Evolutionary conservation across 495 filamentous ascomycete genomes (phyloP), one percentile per base, ranked within the genome.

Genomic region (Neurospora africana): DNA sequence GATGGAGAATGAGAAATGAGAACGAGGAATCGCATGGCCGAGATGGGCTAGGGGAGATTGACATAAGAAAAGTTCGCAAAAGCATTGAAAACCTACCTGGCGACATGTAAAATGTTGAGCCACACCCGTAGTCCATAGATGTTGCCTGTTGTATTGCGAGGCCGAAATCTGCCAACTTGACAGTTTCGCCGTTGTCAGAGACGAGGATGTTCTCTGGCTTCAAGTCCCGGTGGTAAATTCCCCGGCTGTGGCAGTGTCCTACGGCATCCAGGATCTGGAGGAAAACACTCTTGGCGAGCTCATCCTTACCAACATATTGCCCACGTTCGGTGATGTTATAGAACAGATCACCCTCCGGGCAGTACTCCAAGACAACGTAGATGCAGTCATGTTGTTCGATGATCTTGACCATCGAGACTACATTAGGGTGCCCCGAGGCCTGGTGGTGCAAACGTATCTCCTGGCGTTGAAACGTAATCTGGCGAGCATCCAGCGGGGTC

Each of bases 151-250:
- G 88, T 88, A 30, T 98, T 58, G 95, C 95, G 44, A 98, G 87
- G 78, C 96, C 95, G 85, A 99, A 99, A 80, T 98, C 95, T 74
- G 96, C 95, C 70, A 99, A 87, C 83, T 98, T 97, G 76, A 97
- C 93, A 33, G 92, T 94, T 82, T 90, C 87, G 71, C 94, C 95
- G 72, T 88, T 85, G 83, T 97, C 90, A 73, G 92, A 91, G 71
- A 98, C 95, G 77, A 99, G 84, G 71, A 99, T 92, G 82, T 99
- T 98, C 85, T 99, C 95, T 40, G 95, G 95, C 86, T 99, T 99
- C 68, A 99, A 84, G 81, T 99, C 95, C 81, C 95, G 88, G 82
- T 98, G 95, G 86, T 97, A 99, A 76, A 99, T 97, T 73, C 95
- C 94, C 73, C 93, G 81, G 75, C 87, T 88, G 83, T 99, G 95